Evolutionary conservation across 331 rosid genomes (phyloP).

Genomic region (Rhamnella rubrinervis): DNA sequence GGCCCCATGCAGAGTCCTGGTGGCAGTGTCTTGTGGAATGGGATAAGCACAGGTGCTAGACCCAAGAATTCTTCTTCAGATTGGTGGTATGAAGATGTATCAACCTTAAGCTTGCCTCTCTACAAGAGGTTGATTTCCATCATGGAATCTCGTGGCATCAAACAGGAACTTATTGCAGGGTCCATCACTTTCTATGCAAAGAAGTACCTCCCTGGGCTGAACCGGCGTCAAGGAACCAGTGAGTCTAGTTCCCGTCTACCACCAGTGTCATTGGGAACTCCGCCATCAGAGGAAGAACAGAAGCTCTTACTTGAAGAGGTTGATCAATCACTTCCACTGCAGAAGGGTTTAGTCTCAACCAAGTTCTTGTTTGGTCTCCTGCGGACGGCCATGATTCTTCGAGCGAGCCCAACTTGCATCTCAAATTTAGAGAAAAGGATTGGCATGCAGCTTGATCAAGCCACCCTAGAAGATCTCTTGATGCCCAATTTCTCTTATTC

Average conservation of each 20-base stretch:
- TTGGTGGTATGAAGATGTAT: slow-evolving; percentile 96
- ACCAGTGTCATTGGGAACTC: slow-evolving; percentile 57
- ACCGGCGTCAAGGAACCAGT: slow-evolving; percentile 66
- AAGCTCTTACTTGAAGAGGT: slow-evolving; percentile 80
- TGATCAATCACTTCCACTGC: slow-evolving; percentile 67
- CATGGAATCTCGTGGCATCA: slow-evolving; percentile 93
- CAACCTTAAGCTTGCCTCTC: slow-evolving; percentile 70
- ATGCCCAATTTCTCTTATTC: slow-evolving; percentile 94
- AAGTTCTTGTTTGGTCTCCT: slow-evolving; percentile 83
- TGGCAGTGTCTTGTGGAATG: slow-evolving; percentile 98
- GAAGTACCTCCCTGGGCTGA: slow-evolving; percentile 76
- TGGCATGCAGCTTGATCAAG: slow-evolving; percentile 94
- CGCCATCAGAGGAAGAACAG: slow-evolving; percentile 80
- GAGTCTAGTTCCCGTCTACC: slow-evolving; percentile 58
- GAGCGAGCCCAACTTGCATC: slow-evolving; percentile 61
- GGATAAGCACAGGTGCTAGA: slow-evolving; percentile 96
- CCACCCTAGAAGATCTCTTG: slow-evolving; percentile 89
- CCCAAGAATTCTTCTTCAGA: slow-evolving; percentile 77
- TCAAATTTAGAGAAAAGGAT: slow-evolving; percentile 84
- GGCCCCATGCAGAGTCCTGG: slow-evolving; percentile 99
- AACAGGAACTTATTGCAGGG: slow-evolving; percentile 77
- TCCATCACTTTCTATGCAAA: slow-evolving; percentile 82
- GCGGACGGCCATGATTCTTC: slow-evolving; percentile 88
- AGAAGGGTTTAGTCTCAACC: slow-evolving; percentile 73
- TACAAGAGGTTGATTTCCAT: slow-evolving; percentile 71